Evolutionary conservation across 805 yeast genomes (phyloP), one percentile per base, ranked within the genome.

Genomic region (Metschnikowia bowlesiae): DNA sequence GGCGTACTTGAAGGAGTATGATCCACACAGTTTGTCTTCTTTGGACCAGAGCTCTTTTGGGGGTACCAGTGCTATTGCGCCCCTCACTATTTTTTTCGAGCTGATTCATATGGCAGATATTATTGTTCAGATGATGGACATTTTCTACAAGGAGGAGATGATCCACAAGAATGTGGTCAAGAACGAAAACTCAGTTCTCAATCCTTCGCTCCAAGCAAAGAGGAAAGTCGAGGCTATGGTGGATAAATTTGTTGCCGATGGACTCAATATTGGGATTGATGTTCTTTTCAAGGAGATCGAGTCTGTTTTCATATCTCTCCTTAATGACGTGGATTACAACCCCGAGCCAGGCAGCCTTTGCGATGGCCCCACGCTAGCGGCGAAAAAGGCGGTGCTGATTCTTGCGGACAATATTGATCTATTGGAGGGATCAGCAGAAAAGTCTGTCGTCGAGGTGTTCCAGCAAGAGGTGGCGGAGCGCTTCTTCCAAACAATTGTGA

Each of bases 391-490:
- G 3, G 81, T 89, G 2, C 70, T 74, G 18, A 72, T 91, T 26
- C 66, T 94, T 49, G 79, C 79, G 10, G 80, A 83, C 13, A 96
- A 92, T 62, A 82, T 91, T 53, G 81, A 79, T 50, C 69, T 91
- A 50, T 69, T 92, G 40, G 81, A 79, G 14, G 96, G 90, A 1
- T 80, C 94, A 5, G 88, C 97, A 0, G 98, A 92, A 49, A 88
- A 85, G 62, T 80, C 89, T 0, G 85, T 95, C 10, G 79, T 91
- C 28, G 98, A 91, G 58, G 95, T 92, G 0, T 94, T 90, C 62
- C 94, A 91, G 59, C 96, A 91, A 62, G 99, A 94, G 61, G 84
- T 92, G 33, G 96, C 96, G 0, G 88, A 89, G 64, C 67, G 98
- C 39, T 84, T 94, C 53, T 89, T 89, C 61, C 83, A 80, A 36